A percentile compares a stretch with the other conserved stretches of the same genome.
phyloP scores from a whole-genome alignment of 768 basidiomycete species.

The Mycena leptocephala region DNA sequence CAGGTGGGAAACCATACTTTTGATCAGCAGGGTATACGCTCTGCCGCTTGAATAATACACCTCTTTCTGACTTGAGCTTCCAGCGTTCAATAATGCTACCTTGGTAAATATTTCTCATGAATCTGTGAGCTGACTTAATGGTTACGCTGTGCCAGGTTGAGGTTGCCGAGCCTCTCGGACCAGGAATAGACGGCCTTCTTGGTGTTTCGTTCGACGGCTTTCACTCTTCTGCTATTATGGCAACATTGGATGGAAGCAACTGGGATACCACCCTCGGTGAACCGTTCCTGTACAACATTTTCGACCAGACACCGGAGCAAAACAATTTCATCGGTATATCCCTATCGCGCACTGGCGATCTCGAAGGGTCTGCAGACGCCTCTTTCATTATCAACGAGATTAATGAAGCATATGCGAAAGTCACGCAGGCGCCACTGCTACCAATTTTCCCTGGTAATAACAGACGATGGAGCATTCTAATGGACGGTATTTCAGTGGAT shows the following conservation, averaged over 20 bases:
- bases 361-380: too few relatives aligned
- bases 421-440: too few relatives aligned
- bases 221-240: not conserved
- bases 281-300: conserved; percentile 7
- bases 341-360: too few relatives aligned
- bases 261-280: not conserved
- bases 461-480: too few relatives aligned
- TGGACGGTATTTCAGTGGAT: too few relatives aligned
- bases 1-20: not conserved
- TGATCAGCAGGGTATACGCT: not conserved
- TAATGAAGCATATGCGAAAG: too few relatives aligned
- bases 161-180: not conserved
- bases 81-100: not conserved
- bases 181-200: not conserved
- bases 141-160: not conserved
- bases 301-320: not conserved
- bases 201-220: not conserved
- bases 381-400: too few relatives aligned
- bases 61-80: not conserved
- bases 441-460: too few relatives aligned
- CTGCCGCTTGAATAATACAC: not conserved
- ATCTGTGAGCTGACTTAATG: not conserved
- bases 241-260: not conserved
- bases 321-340: conserved; percentile 10
- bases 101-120: not conserved